phyloP scores from a whole-genome alignment of 2,329 filamentous ascomycete genomes.

The Ustulina deusta region DNA sequence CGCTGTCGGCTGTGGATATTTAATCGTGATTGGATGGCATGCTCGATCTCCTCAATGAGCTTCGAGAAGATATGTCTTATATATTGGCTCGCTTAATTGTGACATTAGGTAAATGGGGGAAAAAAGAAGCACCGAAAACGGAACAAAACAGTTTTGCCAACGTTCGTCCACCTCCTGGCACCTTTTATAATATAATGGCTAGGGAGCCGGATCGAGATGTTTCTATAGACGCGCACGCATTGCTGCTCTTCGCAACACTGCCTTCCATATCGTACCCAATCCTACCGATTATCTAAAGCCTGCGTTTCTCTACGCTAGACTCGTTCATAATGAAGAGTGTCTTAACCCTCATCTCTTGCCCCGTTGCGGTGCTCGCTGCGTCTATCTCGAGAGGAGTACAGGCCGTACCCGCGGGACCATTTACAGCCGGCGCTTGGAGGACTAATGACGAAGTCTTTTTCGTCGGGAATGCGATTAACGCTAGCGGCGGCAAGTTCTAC shows the following conservation, averaged over 20 bases:
- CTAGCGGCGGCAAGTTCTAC: constrained; percentile 45
- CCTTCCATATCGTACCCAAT: background rate
- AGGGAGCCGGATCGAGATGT: background rate
- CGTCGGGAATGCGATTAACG: constrained; percentile 39
- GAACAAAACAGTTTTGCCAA: background rate
- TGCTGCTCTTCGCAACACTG: background rate
- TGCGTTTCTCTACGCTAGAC: background rate
- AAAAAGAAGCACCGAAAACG: background rate
- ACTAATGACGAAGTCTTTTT: constrained; percentile 25
- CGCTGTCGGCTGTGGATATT: background rate
- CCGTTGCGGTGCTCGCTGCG: constrained; percentile 21
- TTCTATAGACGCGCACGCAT: background rate
- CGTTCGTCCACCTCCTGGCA: background rate
- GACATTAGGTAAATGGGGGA: background rate
- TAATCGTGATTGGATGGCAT: constrained; percentile 8
- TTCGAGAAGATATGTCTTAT: background rate
- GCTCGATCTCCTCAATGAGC: background rate
- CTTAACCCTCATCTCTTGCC: constrained; percentile 24
- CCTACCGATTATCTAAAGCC: background rate
- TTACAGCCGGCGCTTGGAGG: constrained; percentile 41
- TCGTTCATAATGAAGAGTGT: constrained; percentile 30
- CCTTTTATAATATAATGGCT: background rate
- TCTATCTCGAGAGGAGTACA: constrained; percentile 11
- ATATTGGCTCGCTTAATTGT: background rate
- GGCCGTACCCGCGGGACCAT: constrained; percentile 24